Evolutionary conservation across 1,139 yeast genomes (phyloP).

Genomic region (Kodamaea derodonti): DNA sequence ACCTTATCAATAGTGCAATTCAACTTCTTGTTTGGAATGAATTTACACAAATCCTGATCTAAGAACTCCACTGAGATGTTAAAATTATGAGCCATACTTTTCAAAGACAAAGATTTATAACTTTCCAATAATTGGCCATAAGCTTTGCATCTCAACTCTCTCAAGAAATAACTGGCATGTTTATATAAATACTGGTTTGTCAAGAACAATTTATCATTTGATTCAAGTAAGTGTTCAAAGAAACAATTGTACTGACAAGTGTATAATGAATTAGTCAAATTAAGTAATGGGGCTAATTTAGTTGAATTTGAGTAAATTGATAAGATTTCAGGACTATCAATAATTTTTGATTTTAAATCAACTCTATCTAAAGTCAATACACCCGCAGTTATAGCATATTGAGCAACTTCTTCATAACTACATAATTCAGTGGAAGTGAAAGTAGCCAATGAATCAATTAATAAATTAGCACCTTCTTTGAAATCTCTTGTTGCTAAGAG

Average conservation of each 20-base stretch:
- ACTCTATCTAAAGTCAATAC: conserved; percentile 78
- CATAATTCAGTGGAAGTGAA: conserved; percentile 94
- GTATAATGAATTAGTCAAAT: conserved; percentile 82
- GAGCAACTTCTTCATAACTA: conserved; percentile 85
- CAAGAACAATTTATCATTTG: conserved; percentile 69
- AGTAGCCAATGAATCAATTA: conserved; percentile 90
- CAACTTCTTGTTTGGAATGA: conserved; percentile 88
- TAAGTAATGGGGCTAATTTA: conserved; percentile 69
- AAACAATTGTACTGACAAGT: conserved; percentile 83
- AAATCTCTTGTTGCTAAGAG: conserved; percentile 83
- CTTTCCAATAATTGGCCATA: conserved; percentile 92
- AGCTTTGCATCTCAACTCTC: conserved; percentile 95
- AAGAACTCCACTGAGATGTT: conserved; percentile 83
- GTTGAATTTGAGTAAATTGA: conserved; percentile 73
- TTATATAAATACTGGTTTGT: conserved; percentile 73
- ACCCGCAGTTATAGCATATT: conserved; percentile 84
- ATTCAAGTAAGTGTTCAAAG: conserved; percentile 73
- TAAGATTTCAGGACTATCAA: conserved; percentile 92
- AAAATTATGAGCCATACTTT: conserved; percentile 92
- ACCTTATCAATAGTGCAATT: conserved; percentile 96
- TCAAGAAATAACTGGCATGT: conserved; percentile 78
- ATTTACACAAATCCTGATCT: conserved; percentile 77
- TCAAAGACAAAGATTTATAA: conserved; percentile 82
- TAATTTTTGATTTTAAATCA: conserved; percentile 75
- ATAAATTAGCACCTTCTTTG: conserved; percentile 72